Conservation (phyloP, 768 basidiomycete species). For the Neoboletus brunneissimus region DNA sequence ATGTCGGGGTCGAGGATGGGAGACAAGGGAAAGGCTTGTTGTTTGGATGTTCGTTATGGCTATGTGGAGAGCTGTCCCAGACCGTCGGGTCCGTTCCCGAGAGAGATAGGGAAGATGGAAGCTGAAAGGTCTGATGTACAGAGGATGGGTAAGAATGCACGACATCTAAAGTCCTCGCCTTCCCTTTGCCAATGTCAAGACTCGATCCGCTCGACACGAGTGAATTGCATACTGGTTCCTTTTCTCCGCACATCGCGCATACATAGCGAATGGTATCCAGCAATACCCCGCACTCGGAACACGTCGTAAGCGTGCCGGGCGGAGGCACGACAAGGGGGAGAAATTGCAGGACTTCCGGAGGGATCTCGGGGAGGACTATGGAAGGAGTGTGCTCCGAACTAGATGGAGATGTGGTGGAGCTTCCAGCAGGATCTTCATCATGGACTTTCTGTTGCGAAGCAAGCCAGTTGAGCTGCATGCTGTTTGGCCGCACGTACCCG, state of each 20-base stretch:
- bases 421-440: conserved; percentile 17
- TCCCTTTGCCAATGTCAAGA: conserved; percentile 42
- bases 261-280: conserved; percentile 88
- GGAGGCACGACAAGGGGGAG: conserved; percentile 49
- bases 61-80: conserved; percentile 9
- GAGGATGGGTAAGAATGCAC: conserved; percentile 36
- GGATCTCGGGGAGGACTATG: conserved; percentile 37
- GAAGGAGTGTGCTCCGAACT: conserved; percentile 16
- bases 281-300: conserved; percentile 74
- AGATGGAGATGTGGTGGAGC: conserved; percentile 15
- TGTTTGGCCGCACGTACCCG: conserved; percentile 52
- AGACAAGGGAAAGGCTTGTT: conserved; percentile 48
- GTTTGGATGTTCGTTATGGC: conserved; percentile 17
- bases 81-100: conserved; percentile 20
- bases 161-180: conserved; percentile 33
- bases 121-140: conserved; percentile 30
- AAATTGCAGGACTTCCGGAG: conserved; percentile 52
- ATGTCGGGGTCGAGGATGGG: conserved; percentile 29
- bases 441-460: conserved; percentile 46
- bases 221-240: conserved; percentile 41
- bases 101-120: conserved; percentile 15
- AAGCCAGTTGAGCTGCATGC: conserved; percentile 66
- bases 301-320: conserved; percentile 66
- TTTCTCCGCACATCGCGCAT: conserved; percentile 85
- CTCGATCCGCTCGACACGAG: conserved; percentile 7